phyloP scores from a whole-genome alignment of 2,329 filamentous ascomycete genomes.

The Talaromyces rugulosus region DNA sequence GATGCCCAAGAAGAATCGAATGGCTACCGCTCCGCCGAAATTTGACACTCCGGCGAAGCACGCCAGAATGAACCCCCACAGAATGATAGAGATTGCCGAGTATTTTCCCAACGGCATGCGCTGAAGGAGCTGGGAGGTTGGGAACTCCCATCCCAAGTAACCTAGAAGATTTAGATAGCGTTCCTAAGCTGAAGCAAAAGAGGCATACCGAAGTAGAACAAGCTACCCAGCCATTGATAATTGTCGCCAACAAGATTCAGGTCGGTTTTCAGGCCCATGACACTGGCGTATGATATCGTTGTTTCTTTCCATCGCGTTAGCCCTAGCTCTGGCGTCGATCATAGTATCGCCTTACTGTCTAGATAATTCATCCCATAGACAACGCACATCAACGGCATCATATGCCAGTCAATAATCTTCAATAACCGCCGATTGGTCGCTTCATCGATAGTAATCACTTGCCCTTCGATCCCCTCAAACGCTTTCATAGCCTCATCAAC shows the following conservation, averaged over 20 bases:
- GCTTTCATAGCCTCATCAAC: conserved; percentile 59
- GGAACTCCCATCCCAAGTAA: conserved; percentile 59
- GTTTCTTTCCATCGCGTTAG: conserved; percentile 32
- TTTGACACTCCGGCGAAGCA: conserved; percentile 61
- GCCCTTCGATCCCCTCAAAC: conserved; percentile 46
- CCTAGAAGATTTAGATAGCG: conserved; percentile 23
- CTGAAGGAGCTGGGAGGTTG: conserved; percentile 62
- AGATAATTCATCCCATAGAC: conserved; percentile 58
- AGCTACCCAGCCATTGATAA: conserved; percentile 51
- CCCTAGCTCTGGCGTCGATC: neutral
- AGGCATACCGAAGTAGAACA: conserved; percentile 46
- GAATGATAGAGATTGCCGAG: conserved; percentile 59
- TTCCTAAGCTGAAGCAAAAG: neutral
- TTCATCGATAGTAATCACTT: conserved; percentile 52
- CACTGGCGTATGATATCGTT: conserved; percentile 49
- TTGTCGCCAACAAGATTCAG: conserved; percentile 40
- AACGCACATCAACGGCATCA: conserved; percentile 57
- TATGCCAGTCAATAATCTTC: conserved; percentile 58
- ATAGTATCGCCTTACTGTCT: conserved; percentile 34
- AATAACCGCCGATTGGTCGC: conserved; percentile 57
- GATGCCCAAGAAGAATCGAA: conserved; percentile 64
- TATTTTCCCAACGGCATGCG: conserved; percentile 63
- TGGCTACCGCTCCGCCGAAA: conserved; percentile 58
- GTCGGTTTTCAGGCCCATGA: conserved; percentile 52
- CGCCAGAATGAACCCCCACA: conserved; percentile 59